phyloP scores from a whole-genome alignment of 2,329 filamentous ascomycete genomes.

The Ascochyta koolunga region DNA sequence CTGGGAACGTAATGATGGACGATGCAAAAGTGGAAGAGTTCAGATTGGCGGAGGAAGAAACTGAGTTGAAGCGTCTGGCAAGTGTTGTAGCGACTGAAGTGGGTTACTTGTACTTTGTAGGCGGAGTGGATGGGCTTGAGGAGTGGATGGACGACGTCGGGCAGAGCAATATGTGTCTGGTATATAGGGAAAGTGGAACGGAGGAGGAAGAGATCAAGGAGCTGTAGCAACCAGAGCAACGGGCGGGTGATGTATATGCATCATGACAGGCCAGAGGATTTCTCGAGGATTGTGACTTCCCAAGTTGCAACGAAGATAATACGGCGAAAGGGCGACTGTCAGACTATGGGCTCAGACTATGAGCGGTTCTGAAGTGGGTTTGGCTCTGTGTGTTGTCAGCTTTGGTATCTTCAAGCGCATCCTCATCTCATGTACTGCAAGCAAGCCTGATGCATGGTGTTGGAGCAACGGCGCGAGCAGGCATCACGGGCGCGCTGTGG shows the following conservation, averaged over 20 bases:
- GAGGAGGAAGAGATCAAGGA: background rate
- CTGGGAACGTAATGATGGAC: constrained; percentile 25
- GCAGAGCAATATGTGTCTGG: constrained; percentile 23
- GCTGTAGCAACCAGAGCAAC: background rate
- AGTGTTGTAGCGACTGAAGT: constrained; percentile 28
- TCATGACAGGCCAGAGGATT: too few relatives aligned
- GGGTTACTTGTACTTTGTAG: constrained; percentile 39
- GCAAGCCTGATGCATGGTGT: too few relatives aligned
- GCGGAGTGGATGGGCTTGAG: constrained; percentile 13
- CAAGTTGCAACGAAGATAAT: too few relatives aligned
- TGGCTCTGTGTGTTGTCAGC: too few relatives aligned
- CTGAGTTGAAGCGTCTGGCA: constrained; percentile 16
- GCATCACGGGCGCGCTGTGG: background rate
- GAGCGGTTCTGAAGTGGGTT: too few relatives aligned
- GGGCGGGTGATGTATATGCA: too few relatives aligned
- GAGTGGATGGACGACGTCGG: constrained; percentile 25
- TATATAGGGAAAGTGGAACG: constrained; percentile 14
- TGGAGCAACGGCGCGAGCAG: background rate
- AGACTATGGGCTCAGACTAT: too few relatives aligned
- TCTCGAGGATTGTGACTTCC: too few relatives aligned
- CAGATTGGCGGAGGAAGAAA: constrained; percentile 17
- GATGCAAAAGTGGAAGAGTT: constrained; percentile 12
- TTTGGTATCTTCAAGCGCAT: too few relatives aligned
- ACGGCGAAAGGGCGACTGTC: too few relatives aligned
- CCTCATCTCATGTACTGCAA: too few relatives aligned